Evolutionary conservation across 2,329 filamentous ascomycete genomes (phyloP).

Genomic region (Rutstroemia sp.): DNA sequence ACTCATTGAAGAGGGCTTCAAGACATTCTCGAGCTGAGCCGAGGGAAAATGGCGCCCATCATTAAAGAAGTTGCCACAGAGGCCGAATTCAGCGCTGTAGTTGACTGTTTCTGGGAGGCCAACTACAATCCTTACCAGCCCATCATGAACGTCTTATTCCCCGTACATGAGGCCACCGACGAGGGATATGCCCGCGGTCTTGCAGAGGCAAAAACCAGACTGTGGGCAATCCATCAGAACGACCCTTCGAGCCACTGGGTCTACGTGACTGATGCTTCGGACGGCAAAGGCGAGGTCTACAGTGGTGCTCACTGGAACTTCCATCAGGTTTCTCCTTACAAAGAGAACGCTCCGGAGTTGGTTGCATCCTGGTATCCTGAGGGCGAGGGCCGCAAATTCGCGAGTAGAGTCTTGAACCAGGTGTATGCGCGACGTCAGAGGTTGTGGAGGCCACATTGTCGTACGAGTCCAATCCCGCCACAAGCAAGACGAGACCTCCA

Average conservation of each 20-base stretch:
- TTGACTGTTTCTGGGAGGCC: neutral
- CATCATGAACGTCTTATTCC: neutral
- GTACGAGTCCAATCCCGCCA: neutral
- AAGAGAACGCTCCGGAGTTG: neutral
- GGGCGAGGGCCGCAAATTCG: neutral
- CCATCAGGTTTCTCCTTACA: neutral
- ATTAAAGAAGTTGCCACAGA: neutral
- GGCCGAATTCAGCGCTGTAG: neutral
- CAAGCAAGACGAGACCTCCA: fast-evolving
- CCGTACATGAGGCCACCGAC: neutral
- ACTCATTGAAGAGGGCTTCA: neutral
- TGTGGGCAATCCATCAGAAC: neutral
- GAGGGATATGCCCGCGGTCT: neutral
- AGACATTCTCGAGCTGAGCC: neutral
- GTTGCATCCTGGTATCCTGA: neutral
- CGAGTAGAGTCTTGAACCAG: neutral
- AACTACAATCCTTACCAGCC: neutral
- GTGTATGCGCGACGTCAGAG: neutral
- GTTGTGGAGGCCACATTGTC: neutral
- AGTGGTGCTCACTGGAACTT: neutral
- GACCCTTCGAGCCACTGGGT: neutral
- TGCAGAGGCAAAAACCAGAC: neutral
- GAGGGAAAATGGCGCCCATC: neutral
- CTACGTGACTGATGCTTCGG: neutral
- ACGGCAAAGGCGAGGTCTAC: neutral